Evolutionary conservation across 176 grass and related monocot species (phyloP), one percentile per base, ranked within the genome.

Genomic region (Metroxylon sagu): DNA sequence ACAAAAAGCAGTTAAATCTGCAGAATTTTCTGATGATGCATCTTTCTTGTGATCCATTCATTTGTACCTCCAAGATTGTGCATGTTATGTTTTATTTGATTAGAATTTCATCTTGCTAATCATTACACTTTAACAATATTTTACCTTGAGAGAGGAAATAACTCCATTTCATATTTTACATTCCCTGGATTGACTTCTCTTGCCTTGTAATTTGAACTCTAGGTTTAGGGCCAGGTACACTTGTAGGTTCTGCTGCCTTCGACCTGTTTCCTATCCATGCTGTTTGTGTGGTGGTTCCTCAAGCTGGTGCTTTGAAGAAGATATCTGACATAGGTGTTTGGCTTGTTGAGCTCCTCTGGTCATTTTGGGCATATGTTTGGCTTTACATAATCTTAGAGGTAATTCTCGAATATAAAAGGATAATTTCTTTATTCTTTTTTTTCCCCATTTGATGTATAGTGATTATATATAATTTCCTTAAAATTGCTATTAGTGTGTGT

Each of bases 361-460:
- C 91, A 63, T 96, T 96, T 66, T 96, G 91, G 83, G 83, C 91
- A 58, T 96, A 90, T 60, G 52, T 90, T 61, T 96, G 86, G 86
- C 65, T 96, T 1, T 96, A 90, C 61, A 59, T 96, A 49, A 96
- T 96, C 51, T 77, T 96, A 78, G 83, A 90, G 83, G 91, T 85
- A 70, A 76, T n/a, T 39, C 21, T 68, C 29, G 30, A 30, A 21
- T 12, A 21, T 62, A 62, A 62, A n/a, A 7, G 16, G 25, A 25
- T 29, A 62, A 35, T 10, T 6, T 62, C 25, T 52, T 57, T 67
- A 55, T 55, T 29, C 19, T 50, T 67, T 3, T 18, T 16, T 17
- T 52, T 30, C 6, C 3, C 17, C 14, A 14, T 2, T 59, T 53
- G 52, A 8, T 52, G 5, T 26, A 16, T 16, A 15, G 55, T 25